Percentiles rank a stretch among this genome's conserved stretches.
Conservation (phyloP, 2,329 filamentous ascomycete species). For the Cercospora canescens region DNA sequence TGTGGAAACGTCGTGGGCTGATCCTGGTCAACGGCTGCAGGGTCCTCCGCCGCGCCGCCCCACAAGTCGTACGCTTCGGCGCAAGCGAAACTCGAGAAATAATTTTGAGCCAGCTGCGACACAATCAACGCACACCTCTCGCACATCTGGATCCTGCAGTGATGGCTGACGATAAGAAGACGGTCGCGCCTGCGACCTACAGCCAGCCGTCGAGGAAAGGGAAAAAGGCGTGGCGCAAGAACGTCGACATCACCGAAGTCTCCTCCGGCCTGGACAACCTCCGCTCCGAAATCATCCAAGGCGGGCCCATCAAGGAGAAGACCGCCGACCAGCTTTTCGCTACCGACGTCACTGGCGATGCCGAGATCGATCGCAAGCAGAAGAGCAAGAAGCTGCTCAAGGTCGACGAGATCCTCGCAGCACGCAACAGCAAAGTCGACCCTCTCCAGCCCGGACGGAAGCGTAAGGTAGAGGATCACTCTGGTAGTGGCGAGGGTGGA, state of each 20-base stretch:
- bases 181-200: constrained; percentile 71
- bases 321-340: constrained; percentile 80
- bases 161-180: constrained; percentile 20
- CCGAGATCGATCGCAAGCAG: constrained; percentile 63
- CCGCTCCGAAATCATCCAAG: constrained; percentile 87
- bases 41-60: not conserved
- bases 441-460: constrained; percentile 73
- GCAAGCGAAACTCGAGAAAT: not conserved
- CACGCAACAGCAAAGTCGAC: constrained; percentile 73
- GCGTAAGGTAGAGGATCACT: constrained; percentile 66
- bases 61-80: not conserved
- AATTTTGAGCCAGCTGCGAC: not conserved
- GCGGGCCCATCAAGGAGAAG: constrained; percentile 84
- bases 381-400: constrained; percentile 75
- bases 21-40: not conserved
- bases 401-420: constrained; percentile 86
- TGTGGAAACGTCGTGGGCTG: not conserved
- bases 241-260: constrained; percentile 89
- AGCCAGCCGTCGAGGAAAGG: constrained; percentile 93
- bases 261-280: constrained; percentile 78
- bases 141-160: not conserved
- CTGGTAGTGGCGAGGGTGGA: constrained; percentile 57
- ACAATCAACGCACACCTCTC: not conserved
- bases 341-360: constrained; percentile 73
- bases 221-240: constrained; percentile 98